These are phyloP conservation scores for Lichtheimia hyalospora DNA, from an alignment of 371 early-diverging fungal species.

Conservation along the genomic window DNA sequence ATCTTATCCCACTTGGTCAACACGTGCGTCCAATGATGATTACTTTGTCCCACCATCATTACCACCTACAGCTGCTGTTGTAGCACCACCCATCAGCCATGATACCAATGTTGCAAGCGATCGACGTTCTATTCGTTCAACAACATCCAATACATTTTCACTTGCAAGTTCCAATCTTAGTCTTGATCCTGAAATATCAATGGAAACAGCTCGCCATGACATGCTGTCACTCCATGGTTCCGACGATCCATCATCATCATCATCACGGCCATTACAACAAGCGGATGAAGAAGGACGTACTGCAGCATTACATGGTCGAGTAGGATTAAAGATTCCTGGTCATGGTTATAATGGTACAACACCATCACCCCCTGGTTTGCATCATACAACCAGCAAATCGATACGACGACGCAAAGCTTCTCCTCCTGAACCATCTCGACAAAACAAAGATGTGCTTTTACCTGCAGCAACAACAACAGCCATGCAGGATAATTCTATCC, in stretches of 20 bases:
- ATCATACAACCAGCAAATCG: background rate
- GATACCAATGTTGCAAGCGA: conserved; percentile 7
- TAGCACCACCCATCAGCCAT: background rate
- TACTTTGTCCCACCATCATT: conserved; percentile 5
- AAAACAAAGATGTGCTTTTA: too few species aligned
- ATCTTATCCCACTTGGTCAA: conserved; percentile 18
- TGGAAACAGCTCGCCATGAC: conserved; percentile 8
- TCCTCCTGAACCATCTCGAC: too few species aligned
- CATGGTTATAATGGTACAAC: background rate
- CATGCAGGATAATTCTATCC: background rate
- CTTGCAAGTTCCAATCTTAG: conserved; percentile 32
- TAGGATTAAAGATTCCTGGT: conserved; percentile 27
- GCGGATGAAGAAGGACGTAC: conserved; percentile 18
- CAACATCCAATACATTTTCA: conserved; percentile 34
- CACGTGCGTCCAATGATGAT: conserved; percentile 12
- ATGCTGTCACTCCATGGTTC: background rate
- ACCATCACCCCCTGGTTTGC: background rate
- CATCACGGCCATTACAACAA: too few species aligned
- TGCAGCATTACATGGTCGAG: conserved; percentile 20
- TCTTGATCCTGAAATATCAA: conserved; percentile 16
- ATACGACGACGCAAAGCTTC: background rate
- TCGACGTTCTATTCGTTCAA: conserved; percentile 21
- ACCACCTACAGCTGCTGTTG: background rate
- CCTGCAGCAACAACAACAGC: background rate
- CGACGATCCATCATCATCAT: background rate